Percentiles rank a stretch among this genome's conserved stretches.
Evolutionary conservation across 805 yeast genomes (phyloP).

Genomic region (Hanseniaspora opuntiae): DNA sequence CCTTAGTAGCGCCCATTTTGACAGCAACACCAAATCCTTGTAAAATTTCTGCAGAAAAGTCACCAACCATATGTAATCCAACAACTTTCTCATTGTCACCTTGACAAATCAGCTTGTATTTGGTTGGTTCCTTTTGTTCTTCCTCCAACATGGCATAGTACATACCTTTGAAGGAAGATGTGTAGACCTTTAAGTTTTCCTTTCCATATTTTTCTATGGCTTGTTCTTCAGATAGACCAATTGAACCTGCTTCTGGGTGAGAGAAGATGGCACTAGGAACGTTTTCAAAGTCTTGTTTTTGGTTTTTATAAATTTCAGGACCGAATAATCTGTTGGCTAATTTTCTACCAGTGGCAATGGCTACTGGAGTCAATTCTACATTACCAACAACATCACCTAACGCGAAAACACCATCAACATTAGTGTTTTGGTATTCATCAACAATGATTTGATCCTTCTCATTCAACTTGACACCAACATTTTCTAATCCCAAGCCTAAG

Average conservation of each 20-base stretch:
- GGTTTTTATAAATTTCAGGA: slow-evolving; percentile 49
- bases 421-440: slow-evolving; percentile 80
- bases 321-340: slow-evolving; percentile 87
- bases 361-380: slow-evolving; percentile 92
- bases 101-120: slow-evolving; percentile 65
- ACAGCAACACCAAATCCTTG: slow-evolving; percentile 98
- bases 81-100: slow-evolving; percentile 85
- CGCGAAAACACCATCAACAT: slow-evolving; percentile 57
- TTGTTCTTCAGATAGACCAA: slow-evolving; percentile 70
- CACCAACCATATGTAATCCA: slow-evolving; percentile 90
- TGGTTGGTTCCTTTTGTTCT: slow-evolving; percentile 62
- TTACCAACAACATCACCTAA: slow-evolving; percentile 91
- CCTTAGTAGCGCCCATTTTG: slow-evolving; percentile 98
- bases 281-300: slow-evolving; percentile 72
- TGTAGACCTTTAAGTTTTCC: slow-evolving; percentile 68
- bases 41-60: slow-evolving; percentile 74
- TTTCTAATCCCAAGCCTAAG: slow-evolving; percentile 60
- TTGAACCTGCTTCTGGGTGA: slow-evolving; percentile 93
- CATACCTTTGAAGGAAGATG: slow-evolving; percentile 78
- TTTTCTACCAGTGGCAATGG: slow-evolving; percentile 95
- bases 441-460: slow-evolving; percentile 51
- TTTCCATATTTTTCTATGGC: slow-evolving; percentile 71
- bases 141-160: slow-evolving; percentile 69
- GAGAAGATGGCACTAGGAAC: slow-evolving; percentile 95
- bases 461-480: slow-evolving; percentile 56